Evolutionary conservation across 2,329 filamentous ascomycete genomes (phyloP).

Genomic region (Colletotrichum spaethianum): DNA sequence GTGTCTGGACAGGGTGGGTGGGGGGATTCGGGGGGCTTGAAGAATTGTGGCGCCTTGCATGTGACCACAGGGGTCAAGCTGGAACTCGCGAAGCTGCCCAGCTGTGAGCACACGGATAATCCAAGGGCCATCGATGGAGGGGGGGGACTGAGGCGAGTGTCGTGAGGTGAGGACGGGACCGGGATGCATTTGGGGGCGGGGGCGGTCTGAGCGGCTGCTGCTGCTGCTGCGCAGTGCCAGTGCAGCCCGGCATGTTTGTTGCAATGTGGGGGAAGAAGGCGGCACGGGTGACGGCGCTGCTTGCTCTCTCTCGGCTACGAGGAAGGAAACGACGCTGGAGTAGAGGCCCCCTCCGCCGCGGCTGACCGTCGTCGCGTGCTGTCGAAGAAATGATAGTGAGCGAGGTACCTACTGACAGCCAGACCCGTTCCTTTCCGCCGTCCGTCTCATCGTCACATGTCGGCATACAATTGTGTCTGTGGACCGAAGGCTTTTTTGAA

Average conservation of each 20-base stretch:
- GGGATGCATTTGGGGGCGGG: slow-evolving; percentile 18
- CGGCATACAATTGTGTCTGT: not conserved
- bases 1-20: slow-evolving; percentile 9
- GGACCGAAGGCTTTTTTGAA: not conserved
- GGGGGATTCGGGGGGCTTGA: slow-evolving; percentile 18
- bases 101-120: slow-evolving; percentile 6
- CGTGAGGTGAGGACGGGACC: slow-evolving; percentile 14
- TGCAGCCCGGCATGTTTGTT: not conserved
- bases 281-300: slow-evolving; percentile 9
- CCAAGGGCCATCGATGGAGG: slow-evolving; percentile 8
- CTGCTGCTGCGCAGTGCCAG: not conserved
- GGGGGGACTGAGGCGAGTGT: slow-evolving; percentile 5
- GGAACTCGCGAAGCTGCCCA: not conserved
- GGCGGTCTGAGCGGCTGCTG: slow-evolving; percentile 34
- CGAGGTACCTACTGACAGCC: slow-evolving; percentile 9
- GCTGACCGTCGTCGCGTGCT: slow-evolving; percentile 31
- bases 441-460: slow-evolving; percentile 28
- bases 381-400: slow-evolving; percentile 30
- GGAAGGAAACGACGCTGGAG: slow-evolving; percentile 28
- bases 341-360: slow-evolving; percentile 27
- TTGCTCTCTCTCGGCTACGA: slow-evolving; percentile 29
- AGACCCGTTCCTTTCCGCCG: slow-evolving; percentile 34
- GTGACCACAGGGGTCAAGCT: slow-evolving; percentile 37
- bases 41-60: slow-evolving; percentile 40
- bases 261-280: slow-evolving; percentile 28